A percentile compares a stretch with the other conserved stretches of the same genome.
Evolutionary conservation across 2,329 filamentous ascomycete species (phyloP).

Genomic region (Geosmithia morbida): DNA sequence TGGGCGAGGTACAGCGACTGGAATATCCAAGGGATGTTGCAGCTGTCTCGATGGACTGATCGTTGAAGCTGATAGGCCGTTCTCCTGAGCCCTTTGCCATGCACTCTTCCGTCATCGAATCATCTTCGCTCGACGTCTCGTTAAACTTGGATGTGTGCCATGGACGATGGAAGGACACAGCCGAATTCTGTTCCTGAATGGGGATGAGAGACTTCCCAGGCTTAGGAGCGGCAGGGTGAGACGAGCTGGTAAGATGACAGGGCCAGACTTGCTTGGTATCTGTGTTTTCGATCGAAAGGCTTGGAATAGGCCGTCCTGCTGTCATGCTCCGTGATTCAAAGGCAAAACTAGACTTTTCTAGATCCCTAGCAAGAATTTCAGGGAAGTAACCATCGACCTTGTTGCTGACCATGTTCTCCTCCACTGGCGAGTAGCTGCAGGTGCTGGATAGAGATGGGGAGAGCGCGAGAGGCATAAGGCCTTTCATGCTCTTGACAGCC

Average conservation of each 20-base stretch:
- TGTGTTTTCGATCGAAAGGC: slow-evolving; percentile 16
- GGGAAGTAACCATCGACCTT: slow-evolving; percentile 31
- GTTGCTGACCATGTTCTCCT: slow-evolving; percentile 12
- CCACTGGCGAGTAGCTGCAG: slow-evolving; percentile 7
- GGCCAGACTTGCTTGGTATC: slow-evolving; percentile 5
- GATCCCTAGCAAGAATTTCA: slow-evolving; percentile 38
- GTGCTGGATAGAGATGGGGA: slow-evolving; percentile 8
- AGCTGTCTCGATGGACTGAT: slow-evolving; percentile 19
- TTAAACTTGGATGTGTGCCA: slow-evolving; percentile 6
- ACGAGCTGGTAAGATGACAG: slow-evolving; percentile 9
- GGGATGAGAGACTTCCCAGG: slow-evolving; percentile 16
- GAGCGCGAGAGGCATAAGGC: slow-evolving; percentile 18
- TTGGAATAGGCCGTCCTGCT: slow-evolving; percentile 28
- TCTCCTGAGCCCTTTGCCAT: slow-evolving; percentile 4
- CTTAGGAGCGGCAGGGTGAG: slow-evolving; percentile 14
- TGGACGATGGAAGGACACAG: slow-evolving; percentile 17
- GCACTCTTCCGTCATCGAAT: slow-evolving; percentile 14
- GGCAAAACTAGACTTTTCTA: slow-evolving; percentile 30
- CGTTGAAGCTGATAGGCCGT: slow-evolving; percentile 16
- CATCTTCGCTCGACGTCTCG: slow-evolving; percentile 16
- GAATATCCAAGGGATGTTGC: slow-evolving; percentile 20
- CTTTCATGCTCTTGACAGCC: slow-evolving; percentile 24
- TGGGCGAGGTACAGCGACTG: slow-evolving; percentile 12
- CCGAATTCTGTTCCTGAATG: slow-evolving; percentile 20
- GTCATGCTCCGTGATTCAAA: slow-evolving; percentile 38